A percentile compares a stretch with the other conserved stretches of the same genome.
These are phyloP conservation scores for Stagonosporopsis tanaceti DNA, from an alignment of 2,329 filamentous ascomycete species.

Conservation along the genomic window DNA sequence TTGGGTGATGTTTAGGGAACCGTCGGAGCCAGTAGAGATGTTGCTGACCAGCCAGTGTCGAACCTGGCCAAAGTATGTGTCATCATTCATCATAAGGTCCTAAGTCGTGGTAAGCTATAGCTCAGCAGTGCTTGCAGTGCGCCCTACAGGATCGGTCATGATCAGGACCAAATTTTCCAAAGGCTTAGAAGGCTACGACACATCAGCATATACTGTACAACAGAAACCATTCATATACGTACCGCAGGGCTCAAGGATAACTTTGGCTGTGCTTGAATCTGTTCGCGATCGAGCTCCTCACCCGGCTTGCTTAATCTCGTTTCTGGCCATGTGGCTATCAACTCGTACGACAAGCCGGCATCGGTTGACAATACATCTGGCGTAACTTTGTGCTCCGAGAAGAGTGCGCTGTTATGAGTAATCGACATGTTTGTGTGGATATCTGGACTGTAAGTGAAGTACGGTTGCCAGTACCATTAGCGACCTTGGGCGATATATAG, in stretches of 20 bases:
- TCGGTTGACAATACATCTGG: slow-evolving; percentile 26
- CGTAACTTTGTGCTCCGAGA: slow-evolving; percentile 26
- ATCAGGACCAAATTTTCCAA: slow-evolving; percentile 28
- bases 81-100: slow-evolving; percentile 34
- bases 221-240: not conserved
- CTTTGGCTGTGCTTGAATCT: slow-evolving; percentile 30
- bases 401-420: slow-evolving; percentile 7
- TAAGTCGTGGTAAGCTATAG: slow-evolving; percentile 1
- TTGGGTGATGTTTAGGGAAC: slow-evolving; percentile 13
- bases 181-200: slow-evolving; percentile 18
- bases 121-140: not conserved
- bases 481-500: not conserved
- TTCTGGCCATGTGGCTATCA: slow-evolving; percentile 27
- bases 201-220: not conserved
- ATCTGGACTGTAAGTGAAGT: not conserved
- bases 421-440: not conserved
- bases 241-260: slow-evolving; percentile 24
- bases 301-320: slow-evolving; percentile 23
- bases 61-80: slow-evolving; percentile 34
- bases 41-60: slow-evolving; percentile 36
- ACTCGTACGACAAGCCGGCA: slow-evolving; percentile 20
- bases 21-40: slow-evolving; percentile 19
- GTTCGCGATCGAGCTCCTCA: slow-evolving; percentile 23
- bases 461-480: not conserved
- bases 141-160: slow-evolving; percentile 29